Conservation (phyloP, 2,329 filamentous ascomycete genomes). For the Cladosporium colombiae region DNA sequence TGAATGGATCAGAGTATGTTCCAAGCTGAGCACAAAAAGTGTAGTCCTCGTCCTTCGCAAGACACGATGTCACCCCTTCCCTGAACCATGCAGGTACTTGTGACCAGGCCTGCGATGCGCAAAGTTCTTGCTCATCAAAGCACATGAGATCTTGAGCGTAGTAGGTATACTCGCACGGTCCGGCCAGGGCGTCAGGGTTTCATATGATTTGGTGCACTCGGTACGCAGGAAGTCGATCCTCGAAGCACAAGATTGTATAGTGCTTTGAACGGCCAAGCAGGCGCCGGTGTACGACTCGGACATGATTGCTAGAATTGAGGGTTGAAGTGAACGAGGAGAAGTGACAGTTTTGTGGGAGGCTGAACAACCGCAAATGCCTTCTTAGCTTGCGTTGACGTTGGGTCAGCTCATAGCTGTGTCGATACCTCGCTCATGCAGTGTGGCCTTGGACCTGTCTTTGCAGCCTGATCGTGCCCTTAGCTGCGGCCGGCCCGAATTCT, state of each 20-base stretch:
- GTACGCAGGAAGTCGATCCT: background rate
- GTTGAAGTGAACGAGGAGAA: background rate
- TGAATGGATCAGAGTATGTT: background rate
- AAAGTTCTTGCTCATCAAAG: background rate
- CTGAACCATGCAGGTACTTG: background rate
- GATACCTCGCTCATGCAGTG: background rate
- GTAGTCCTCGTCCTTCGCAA: background rate
- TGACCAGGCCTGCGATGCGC: background rate
- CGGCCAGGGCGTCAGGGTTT: background rate
- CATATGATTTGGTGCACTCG: background rate
- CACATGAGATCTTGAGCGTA: background rate
- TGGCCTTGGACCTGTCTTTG: background rate
- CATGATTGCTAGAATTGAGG: background rate
- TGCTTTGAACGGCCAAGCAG: background rate
- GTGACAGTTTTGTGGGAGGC: background rate
- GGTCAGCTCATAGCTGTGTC: background rate
- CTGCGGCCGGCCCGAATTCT: background rate
- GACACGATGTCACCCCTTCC: background rate
- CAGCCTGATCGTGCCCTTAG: background rate
- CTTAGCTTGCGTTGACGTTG: background rate
- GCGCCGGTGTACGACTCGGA: background rate
- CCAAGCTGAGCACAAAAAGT: slow-evolving; percentile 1
- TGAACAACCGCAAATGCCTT: background rate
- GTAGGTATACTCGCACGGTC: background rate
- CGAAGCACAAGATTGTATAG: background rate